Evolutionary conservation across 106 monocot genomes (phyloP).

Genomic region (Chionographis japonica): DNA sequence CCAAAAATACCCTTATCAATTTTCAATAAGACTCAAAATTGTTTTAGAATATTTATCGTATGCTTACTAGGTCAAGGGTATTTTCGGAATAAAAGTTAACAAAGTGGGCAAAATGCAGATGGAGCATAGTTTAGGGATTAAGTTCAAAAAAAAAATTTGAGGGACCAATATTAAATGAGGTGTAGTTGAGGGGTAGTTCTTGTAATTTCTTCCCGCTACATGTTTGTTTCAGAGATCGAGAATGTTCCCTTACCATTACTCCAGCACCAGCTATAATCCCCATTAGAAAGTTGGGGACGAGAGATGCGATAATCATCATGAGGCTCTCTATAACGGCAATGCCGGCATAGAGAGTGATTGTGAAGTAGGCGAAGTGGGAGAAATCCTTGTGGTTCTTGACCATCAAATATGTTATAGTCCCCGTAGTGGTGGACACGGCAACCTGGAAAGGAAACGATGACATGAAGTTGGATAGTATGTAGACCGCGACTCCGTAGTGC

Average conservation of each 20-base stretch:
- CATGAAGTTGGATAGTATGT: constrained; percentile 69
- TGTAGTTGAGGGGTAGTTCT: no score
- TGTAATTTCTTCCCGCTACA: no score
- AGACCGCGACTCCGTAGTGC: constrained; percentile 79
- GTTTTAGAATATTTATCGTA: no score
- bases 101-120: no score
- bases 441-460: constrained; percentile 77
- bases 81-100: no score
- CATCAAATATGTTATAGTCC: constrained; percentile 60
- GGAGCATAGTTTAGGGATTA: no score
- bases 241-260: constrained; percentile 48
- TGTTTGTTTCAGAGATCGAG: no score
- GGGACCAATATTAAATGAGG: no score
- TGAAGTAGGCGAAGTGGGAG: constrained; percentile 51
- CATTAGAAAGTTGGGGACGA: constrained; percentile 91
- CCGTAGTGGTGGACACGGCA: constrained; percentile 35
- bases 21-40: no score
- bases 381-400: constrained; percentile 57
- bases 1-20: no score
- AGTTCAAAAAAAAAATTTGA: no score
- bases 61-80: no score
- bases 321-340: constrained; percentile 79
- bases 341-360: constrained; percentile 46
- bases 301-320: constrained; percentile 86
- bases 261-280: constrained; percentile 81